Base-by-base conservation (phyloP, 2,329 filamentous ascomycete genomes). In the Microsporum ferrugineum region DNA sequence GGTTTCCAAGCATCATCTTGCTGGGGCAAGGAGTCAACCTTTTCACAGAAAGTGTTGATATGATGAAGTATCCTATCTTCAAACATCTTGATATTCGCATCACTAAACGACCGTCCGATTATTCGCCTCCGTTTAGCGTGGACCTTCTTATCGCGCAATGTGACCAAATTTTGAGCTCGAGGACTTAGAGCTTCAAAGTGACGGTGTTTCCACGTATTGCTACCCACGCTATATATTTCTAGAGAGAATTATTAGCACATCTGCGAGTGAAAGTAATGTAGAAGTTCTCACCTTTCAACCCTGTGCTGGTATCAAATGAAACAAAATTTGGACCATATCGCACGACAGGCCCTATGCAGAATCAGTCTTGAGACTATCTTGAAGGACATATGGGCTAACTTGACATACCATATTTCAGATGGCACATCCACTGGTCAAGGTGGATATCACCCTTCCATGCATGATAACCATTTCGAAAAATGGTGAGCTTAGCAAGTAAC, bases 341-440 rank as follows among this genome's bases (percentile, higher is more conserved):
- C 2, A 41, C 38, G 10, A 14, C 38, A 41, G 38, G 38, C 10
- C 38, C 38, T 41, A 41, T 41, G n/a, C 5, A 36, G n/a, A 41
- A 23, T 23, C 17, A 23, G 17, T 23, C n/a, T 14, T 14, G 38
- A 12, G 4, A 14, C 38, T 41, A 41, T 14, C n/a, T 14, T 14
- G 1, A 14, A 23, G 17, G 17, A 1, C 17, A 41, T n/a, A 41
- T 12, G 78, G 76, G 36, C 4, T 12, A 41, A 41, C 4, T 12
- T 14, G 38, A 41, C 38, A 41, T 14, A 41, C 64, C 82, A 60
- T 66, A 66, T 38, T 62, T 58, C 39, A 63, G 33, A 58, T 66
- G 64, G n/a, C 59, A 10, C 12, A 55, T 56, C 31, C 60, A 63
- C 29, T 60, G 53, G 47, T 53, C 53, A 27, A 63, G 45, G 63